Evolutionary conservation across 768 basidiomycete genomes (phyloP), one percentile per base, ranked within the genome.

Genomic region (Pleurotus giganteus): DNA sequence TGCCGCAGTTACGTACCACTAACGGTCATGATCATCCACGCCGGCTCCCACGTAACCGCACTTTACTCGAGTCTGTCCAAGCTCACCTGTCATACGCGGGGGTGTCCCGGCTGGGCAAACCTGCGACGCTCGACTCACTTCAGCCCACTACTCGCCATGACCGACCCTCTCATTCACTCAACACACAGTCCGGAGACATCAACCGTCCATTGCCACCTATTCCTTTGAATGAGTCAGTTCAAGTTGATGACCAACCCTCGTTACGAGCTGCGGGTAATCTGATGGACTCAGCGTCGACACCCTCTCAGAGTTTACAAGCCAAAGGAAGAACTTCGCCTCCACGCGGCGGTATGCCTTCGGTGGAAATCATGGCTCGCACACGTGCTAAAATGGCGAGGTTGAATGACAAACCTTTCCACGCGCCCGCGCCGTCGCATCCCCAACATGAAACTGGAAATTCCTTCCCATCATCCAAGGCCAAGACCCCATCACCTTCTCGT

Each of bases 31-130:
- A n/a, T 24, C 29, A 31, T 24, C 17, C 53, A 17, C 46, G 15
- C 13, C 54, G 57, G 6, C 59, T 59, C 45, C 67, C 68, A 37
- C 75, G 75, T 54, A 67, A 73, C 57, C 74, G 71, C 58, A 76
- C 67, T 58, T 69, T 83, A 29, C 67, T 71, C 39, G 74, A 80
- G 52, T 75, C 79, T 12, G 72, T 84, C 3, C 77, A 75, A 36
- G 76, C 77, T 1, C 73, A 83, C 62, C 74, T 84, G 36, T 32
- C 47, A 36, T 45, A 45, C 21, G 31, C 46, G 15, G 6, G 27
- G 7, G 9, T 24, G 3, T 7, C 36, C 6, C 23, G 13, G 29
- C 19, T 24, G 31, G 46, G 23, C 46, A 28, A 12, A 3, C 19
- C 21, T n/a, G 26, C 41, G 21, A 31, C 19, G 34, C 2, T 46